Evolutionary conservation across 2,329 filamentous ascomycete genomes (phyloP), one percentile per base, ranked within the genome.

Genomic region (Cladorrhinum sp.): DNA sequence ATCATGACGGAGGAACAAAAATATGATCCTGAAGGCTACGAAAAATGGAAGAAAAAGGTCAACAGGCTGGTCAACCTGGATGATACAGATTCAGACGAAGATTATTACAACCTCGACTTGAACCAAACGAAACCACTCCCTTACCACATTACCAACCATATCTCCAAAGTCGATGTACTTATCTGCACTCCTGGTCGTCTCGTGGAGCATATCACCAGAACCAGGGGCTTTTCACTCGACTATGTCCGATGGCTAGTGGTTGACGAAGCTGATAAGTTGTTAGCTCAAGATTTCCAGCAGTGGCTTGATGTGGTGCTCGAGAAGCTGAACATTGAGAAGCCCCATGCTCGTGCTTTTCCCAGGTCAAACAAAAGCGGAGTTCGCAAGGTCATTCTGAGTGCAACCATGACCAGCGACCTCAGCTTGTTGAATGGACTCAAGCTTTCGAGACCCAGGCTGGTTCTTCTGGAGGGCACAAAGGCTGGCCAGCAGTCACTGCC

Each of bases 111-210:
- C 70, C 76, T 59, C 59, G 73, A 58, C 64, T 71, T 67, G 66
- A 75, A 57, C 71, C 76, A 32, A 68, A 74, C 41, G 60, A 73
- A 57, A 41, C 68, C 68, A 41, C 77, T 88, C 18, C 81, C 82
- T 0, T 80, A 85, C 52, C 86, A 95, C 71, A 79, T 93, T 27
- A 79, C 85, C 32, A 78, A 80, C 25, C 88, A 85, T 70, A 79
- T 77, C 2, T 91, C 91, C 2, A 91, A 88, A 66, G 86, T 96
- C 2, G 93, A 98, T 72, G 84, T 98, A 32, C 81, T 99, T 24
- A 89, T 97, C 55, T 95, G 92, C 72, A 98, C 93, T 0, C 93
- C 93, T 0, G 95, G 95, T 62, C 86, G 93, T 64, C 83, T 98
- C 0, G 92, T 98, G 3, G 93, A 98, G 68, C 93, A 98, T 73